Evolutionary conservation across 1,284 basidiomycete genomes (phyloP), one percentile per base, ranked within the genome.

Genomic region (Paramarasmius palmivorus): DNA sequence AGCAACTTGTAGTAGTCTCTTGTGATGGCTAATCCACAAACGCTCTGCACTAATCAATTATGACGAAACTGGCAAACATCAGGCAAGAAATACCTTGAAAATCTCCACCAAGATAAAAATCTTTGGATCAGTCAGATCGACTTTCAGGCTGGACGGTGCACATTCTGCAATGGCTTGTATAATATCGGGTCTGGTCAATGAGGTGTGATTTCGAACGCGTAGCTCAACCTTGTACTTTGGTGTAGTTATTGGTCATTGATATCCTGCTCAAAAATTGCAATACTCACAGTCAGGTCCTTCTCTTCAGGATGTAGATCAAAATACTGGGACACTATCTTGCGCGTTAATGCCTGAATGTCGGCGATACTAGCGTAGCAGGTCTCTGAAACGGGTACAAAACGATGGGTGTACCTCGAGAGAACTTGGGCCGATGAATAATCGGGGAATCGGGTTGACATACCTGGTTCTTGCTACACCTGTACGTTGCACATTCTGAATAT

Each of bases 161-260:
- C 84, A 88, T 57, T 78, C 75, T 0, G 86, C 90, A 25, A 92
- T 73, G 48, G 79, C 77, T 53, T 88, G 76, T 25, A 92, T 84
- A 22, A 92, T 68, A 5, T 64, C 70, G 47, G 77, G 73, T 9
- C 86, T 78, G 7, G 78, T 62, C 14, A 92, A 64, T 4, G 82
- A 84, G 20, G 76, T 86, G 61, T 92, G 90, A 62, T 91, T 91
- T 37, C 90, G 81, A 35, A 85, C 70, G 48, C 84, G 78, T 39
- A 90, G 63, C 60, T 92, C 90, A 40, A 92, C 82, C 65, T 91
- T 92, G 72, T 90, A 92, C 90, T 92, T 57, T 25, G 44, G 22
- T 36, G 8, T 22, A 15, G 2, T 39, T 26, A 5, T 49, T 19
- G 26, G 5, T 0, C 17, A n/a, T 15, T 34, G 17, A 42, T 1